phyloP scores from a whole-genome alignment of 768 basidiomycete genomes.

The Termitomyces sp. region DNA sequence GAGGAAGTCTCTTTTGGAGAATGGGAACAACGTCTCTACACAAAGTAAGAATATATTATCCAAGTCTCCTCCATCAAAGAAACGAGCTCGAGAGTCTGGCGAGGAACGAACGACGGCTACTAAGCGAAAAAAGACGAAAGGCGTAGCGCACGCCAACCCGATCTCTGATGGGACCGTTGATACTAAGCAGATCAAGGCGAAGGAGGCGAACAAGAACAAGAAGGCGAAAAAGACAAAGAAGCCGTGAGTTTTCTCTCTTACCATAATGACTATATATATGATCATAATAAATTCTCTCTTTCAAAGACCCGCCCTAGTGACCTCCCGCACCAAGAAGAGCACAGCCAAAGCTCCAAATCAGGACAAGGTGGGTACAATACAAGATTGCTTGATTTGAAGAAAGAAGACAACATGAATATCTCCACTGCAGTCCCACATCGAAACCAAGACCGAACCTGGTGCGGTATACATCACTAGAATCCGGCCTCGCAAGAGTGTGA shows the following conservation, averaged over 20 bases:
- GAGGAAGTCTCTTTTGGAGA: not conserved
- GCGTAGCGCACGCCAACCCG: not conserved
- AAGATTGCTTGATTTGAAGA: not conserved
- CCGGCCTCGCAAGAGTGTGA: not conserved
- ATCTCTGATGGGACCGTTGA: not conserved
- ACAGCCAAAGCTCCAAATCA: not conserved
- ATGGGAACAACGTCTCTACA: too few relatives aligned
- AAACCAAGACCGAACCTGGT: not conserved
- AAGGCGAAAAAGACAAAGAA: slow-evolving; percentile 2
- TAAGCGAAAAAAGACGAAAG: not conserved
- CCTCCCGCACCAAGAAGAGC: too few relatives aligned
- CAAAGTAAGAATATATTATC: not conserved
- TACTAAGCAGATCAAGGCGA: not conserved
- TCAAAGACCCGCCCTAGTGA: too few relatives aligned
- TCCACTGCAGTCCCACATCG: not conserved
- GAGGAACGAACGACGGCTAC: not conserved
- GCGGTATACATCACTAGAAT: not conserved
- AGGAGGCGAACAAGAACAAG: not conserved
- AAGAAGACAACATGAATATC: not conserved
- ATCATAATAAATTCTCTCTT: too few relatives aligned
- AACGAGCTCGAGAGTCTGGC: slow-evolving; percentile 4
- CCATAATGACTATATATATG: too few relatives aligned
- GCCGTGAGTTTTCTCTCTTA: not conserved
- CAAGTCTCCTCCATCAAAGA: not conserved
- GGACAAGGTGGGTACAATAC: not conserved